These are phyloP conservation scores for Pisolithus albus DNA, from an alignment of 768 basidiomycete genomes.

Conservation along the genomic window DNA sequence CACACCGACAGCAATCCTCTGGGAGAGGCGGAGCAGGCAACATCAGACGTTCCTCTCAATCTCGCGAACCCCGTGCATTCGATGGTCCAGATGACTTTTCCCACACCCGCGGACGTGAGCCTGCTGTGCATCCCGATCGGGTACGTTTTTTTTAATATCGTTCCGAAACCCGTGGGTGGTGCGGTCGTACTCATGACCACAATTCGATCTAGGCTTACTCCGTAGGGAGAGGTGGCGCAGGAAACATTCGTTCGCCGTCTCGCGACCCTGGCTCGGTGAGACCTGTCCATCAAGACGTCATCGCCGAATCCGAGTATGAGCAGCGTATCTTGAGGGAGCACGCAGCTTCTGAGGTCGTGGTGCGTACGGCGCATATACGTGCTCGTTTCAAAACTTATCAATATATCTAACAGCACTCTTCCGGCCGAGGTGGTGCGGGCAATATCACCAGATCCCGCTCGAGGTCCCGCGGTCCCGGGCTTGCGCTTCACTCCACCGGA, in stretches of 20 bases:
- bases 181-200: neutral
- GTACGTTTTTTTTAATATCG: constrained; percentile 22
- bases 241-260: constrained; percentile 79
- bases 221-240: constrained; percentile 75
- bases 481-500: constrained; percentile 43
- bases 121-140: constrained; percentile 26
- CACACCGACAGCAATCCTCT: constrained; percentile 39
- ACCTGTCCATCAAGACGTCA: constrained; percentile 22
- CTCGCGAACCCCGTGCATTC: constrained; percentile 37
- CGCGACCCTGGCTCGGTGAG: constrained; percentile 36
- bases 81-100: constrained; percentile 52
- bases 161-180: neutral
- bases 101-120: constrained; percentile 58
- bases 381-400: no score
- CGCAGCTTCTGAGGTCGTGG: constrained; percentile 27
- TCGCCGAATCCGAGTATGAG: constrained; percentile 18
- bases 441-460: constrained; percentile 53
- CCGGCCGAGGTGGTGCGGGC: constrained; percentile 59
- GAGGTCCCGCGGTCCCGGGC: constrained; percentile 35
- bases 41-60: constrained; percentile 44
- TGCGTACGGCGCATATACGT: constrained; percentile 19
- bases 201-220: constrained; percentile 30
- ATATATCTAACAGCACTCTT: constrained; percentile 38
- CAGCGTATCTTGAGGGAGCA: constrained; percentile 19
- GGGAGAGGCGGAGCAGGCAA: constrained; percentile 69